Conservation (phyloP, 2,329 filamentous ascomycete genomes). For the Talaromyces amestolkiae region DNA sequence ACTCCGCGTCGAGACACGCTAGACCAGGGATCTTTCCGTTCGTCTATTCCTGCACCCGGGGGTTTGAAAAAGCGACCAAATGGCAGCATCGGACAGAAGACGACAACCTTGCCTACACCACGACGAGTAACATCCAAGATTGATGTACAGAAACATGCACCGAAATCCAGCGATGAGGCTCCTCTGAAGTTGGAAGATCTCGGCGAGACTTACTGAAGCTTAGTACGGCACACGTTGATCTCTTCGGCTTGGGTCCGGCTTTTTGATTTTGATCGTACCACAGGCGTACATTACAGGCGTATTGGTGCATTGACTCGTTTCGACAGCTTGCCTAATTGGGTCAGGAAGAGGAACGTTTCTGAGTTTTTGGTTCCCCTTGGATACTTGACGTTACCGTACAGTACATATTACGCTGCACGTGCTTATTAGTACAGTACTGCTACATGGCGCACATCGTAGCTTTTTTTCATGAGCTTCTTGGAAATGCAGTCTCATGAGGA, state of each 20-base stretch:
- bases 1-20: conserved; percentile 41
- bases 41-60: conserved; percentile 51
- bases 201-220: conserved; percentile 55
- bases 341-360: not conserved
- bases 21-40: conserved; percentile 39
- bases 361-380: not conserved
- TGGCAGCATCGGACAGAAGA: conserved; percentile 34
- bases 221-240: conserved; percentile 8
- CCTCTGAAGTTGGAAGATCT: conserved; percentile 54
- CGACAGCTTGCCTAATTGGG: conserved; percentile 1
- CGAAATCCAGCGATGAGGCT: conserved; percentile 46
- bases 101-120: conserved; percentile 39
- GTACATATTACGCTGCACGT: conserved; percentile 9
- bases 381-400: not conserved
- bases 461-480: not conserved
- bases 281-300: conserved; percentile 17
- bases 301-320: conserved; percentile 15
- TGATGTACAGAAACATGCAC: conserved; percentile 40
- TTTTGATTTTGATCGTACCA: not conserved
- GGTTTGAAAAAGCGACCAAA: conserved; percentile 53
- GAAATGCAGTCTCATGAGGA: not conserved
- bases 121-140: conserved; percentile 41
- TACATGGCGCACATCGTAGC: not conserved
- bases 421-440: conserved; percentile 4
- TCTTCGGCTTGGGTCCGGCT: not conserved